Conservation (phyloP, 73 alveolate species). For the Paramecium pentaurelia region DNA sequence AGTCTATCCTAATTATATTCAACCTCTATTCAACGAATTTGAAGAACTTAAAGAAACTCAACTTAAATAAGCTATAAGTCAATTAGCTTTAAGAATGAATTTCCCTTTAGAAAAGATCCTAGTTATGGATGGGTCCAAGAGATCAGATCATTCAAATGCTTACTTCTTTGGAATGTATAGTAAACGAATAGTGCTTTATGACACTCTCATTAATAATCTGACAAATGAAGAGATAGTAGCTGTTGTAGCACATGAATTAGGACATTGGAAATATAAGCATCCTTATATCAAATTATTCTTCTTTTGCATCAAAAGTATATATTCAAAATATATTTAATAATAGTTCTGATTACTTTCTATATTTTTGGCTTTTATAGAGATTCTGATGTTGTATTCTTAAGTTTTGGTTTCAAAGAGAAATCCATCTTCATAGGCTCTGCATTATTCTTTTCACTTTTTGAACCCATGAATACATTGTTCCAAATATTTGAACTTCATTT, state of each 20-base stretch:
- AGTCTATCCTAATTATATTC: conserved; percentile 85
- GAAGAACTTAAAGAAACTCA: conserved; percentile 86
- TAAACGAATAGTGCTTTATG: conserved; percentile 92
- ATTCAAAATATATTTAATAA: conserved; percentile 52
- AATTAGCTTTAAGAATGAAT: conserved; percentile 75
- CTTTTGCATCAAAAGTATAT: conserved; percentile 66
- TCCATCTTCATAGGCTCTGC: conserved; percentile 64
- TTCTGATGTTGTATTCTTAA: conserved; percentile 69
- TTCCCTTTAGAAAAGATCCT: conserved; percentile 84
- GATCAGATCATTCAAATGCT: conserved; percentile 95
- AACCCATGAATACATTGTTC: conserved; percentile 71
- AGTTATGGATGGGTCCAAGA: conserved; percentile 84
- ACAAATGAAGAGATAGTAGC: conserved; percentile 85
- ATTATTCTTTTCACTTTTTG: conserved; percentile 68
- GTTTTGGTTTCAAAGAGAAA: conserved; percentile 79
- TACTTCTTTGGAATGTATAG: conserved; percentile 89
- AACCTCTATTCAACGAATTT: conserved; percentile 88
- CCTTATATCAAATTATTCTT: conserved; percentile 55
- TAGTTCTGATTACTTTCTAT: conserved; percentile 63
- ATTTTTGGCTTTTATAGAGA: conserved; percentile 52
- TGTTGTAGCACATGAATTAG: conserved; percentile 95
- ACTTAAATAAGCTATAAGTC: conserved; percentile 73
- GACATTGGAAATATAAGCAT: conserved; percentile 94
- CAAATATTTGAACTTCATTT: conserved; percentile 63
- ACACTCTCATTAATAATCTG: conserved; percentile 77